Conservation (phyloP, 768 basidiomycete species). For the Rhodotorula paludigena region DNA sequence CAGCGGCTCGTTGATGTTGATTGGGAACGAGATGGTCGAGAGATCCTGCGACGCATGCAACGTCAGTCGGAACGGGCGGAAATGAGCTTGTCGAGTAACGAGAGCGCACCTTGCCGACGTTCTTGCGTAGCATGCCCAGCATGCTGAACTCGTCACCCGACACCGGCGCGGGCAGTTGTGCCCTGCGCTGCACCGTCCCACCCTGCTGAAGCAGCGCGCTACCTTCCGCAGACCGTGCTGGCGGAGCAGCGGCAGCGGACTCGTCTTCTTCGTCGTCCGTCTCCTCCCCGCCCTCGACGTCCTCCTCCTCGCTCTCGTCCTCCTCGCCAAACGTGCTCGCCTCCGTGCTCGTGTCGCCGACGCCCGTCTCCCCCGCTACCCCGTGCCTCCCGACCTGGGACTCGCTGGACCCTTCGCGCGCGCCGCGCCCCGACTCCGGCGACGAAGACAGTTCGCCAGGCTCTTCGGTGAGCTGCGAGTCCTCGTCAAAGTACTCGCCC, state of each 20-base stretch:
- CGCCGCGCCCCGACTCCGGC: not conserved
- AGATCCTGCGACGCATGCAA: slow-evolving; percentile 77
- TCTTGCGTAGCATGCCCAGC: slow-evolving; percentile 40
- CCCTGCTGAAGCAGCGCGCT: not conserved
- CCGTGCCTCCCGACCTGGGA: not conserved
- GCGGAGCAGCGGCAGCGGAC: not conserved
- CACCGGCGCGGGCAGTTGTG: slow-evolving; percentile 31
- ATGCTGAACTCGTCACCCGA: slow-evolving; percentile 38
- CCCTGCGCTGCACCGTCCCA: slow-evolving; percentile 24
- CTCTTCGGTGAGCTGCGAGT: no score
- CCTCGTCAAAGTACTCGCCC: slow-evolving; percentile 34
- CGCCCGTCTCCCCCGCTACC: not conserved
- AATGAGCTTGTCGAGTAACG: not conserved
- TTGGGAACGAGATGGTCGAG: slow-evolving; percentile 89
- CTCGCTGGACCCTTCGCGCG: not conserved
- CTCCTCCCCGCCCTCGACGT: not conserved
- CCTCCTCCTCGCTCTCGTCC: slow-evolving; percentile 17
- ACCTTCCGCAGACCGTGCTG: not conserved
- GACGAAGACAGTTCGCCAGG: no score
- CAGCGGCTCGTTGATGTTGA: slow-evolving; percentile 62
- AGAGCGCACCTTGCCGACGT: slow-evolving; percentile 41
- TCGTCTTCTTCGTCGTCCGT: not conserved
- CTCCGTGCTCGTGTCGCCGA: not conserved
- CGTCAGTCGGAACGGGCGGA: no score
- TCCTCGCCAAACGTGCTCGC: not conserved